Evolutionary conservation across 2,329 filamentous ascomycete genomes (phyloP), one percentile per base, ranked within the genome.

Genomic region (Alternaria novae-zelandiae): DNA sequence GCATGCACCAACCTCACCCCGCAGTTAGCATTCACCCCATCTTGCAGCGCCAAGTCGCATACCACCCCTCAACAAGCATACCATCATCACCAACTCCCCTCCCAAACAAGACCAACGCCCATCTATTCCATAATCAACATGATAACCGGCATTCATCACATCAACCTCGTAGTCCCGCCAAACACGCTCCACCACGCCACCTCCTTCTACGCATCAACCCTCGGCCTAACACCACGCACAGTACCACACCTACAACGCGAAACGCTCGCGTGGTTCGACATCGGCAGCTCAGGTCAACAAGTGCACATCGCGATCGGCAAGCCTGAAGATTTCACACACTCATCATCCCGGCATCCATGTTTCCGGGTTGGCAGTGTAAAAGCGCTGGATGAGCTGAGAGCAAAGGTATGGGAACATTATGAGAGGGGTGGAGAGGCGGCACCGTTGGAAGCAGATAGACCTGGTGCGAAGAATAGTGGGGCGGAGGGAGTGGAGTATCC

Each of bases 401-500:
- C 5, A 0, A 51, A n/a, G 12, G 8, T 51, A 12, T 51, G 49
- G 49, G 82, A 82, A 41, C 87, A 89, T 73, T 81, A 81, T 65
- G 70, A 82, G 57, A 73, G 73, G 0, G 86, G 85, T 1, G 85
- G 84, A 0, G 74, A 79, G 3, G 83, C 82, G 0, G 86, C 86
- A 5, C 88, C 88, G 0, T 74, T 76, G 61, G 82, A 83, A 61
- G 87, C 84, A 4, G 88, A 90, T 79, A 73, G 80, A 73, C 87
- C 88, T 0, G 88, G 87, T 0, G 80, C 78, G 25, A 75, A 78
- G 59, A 78, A 81, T 67, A 73, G 71, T 54, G 70, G 70, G 12
- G 77, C 81, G 0, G 80, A 86, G 70, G 87, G 86, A 0, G 83
- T 84, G 1, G 88, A 90, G 73, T 89, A 88, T 69, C 88, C 88